phyloP scores from a whole-genome alignment of 306 rosid genomes.

The Elaeagnus macrophylla region DNA sequence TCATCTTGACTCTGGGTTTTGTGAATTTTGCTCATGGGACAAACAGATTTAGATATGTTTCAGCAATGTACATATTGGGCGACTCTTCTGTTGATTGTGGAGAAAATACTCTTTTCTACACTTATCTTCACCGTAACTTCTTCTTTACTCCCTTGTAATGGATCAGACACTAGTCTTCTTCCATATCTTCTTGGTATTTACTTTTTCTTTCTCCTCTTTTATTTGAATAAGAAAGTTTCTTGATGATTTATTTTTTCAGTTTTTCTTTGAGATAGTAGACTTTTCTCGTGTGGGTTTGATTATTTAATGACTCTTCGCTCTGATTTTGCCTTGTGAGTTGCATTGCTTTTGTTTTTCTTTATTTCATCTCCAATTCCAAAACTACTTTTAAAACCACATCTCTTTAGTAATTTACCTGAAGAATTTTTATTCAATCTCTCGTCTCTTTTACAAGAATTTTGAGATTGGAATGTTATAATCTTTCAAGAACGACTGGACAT shows the following conservation, averaged over 20 bases:
- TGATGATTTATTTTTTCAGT: background rate
- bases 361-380: too few species aligned
- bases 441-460: too few species aligned
- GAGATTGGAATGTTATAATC: too few species aligned
- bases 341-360: too few species aligned
- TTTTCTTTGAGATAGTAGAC: background rate
- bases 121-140: constrained; percentile 53
- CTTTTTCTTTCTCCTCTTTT: constrained; percentile 2
- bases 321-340: too few species aligned
- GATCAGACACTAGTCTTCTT: constrained; percentile 49
- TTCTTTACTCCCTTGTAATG: constrained; percentile 62
- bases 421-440: too few species aligned
- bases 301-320: too few species aligned
- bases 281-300: too few species aligned
- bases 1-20: constrained; percentile 17
- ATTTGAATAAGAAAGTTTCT: background rate
- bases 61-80: constrained; percentile 56
- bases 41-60: constrained; percentile 6
- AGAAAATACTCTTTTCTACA: constrained; percentile 60
- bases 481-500: too few species aligned
- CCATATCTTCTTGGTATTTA: constrained; percentile 70
- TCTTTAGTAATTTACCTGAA: too few species aligned
- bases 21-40: constrained; percentile 22
- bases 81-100: constrained; percentile 93
- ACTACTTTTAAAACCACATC: too few species aligned